Evolutionary conservation across 2,329 filamentous ascomycete genomes (phyloP).

Genomic region (Emmonsiellopsis sp.): DNA sequence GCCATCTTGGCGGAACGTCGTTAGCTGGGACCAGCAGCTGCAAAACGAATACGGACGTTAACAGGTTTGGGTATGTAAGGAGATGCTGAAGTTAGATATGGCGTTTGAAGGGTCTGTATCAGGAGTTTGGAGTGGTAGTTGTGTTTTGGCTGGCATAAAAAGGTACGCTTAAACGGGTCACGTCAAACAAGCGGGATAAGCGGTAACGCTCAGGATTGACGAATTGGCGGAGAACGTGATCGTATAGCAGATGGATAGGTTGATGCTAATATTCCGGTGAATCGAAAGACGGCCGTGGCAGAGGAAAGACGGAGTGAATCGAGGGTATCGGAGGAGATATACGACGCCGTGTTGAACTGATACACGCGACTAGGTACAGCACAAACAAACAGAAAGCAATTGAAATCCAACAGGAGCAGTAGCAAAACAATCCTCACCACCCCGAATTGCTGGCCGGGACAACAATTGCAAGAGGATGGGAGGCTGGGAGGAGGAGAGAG

Average conservation of each 20-base stretch:
- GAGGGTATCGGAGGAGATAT: not conserved
- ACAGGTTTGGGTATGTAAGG: not conserved
- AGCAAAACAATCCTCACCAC: conserved; percentile 2
- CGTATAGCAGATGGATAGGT: no score
- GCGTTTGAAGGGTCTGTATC: not conserved
- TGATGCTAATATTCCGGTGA: not conserved
- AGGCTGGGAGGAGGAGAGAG: conserved; percentile 8
- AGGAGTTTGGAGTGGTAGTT: no score
- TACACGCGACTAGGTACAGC: not conserved
- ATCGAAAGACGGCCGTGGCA: not conserved
- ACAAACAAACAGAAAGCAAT: not conserved
- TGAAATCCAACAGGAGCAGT: not conserved
- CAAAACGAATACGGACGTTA: conserved; percentile 4
- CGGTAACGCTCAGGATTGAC: no score
- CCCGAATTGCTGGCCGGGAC: conserved; percentile 1
- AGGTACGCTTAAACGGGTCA: no score
- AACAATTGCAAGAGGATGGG: conserved; percentile 9
- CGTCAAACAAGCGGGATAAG: no score
- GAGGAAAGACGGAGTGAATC: not conserved
- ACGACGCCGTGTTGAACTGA: no score
- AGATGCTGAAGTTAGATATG: not conserved
- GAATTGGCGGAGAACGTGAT: no score
- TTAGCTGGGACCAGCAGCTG: not conserved
- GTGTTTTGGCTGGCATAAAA: no score
- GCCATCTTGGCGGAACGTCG: conserved; percentile 24